Evolutionary conservation across 805 yeast species (phyloP).

Genomic region (Wickerhamiella parazyma): DNA sequence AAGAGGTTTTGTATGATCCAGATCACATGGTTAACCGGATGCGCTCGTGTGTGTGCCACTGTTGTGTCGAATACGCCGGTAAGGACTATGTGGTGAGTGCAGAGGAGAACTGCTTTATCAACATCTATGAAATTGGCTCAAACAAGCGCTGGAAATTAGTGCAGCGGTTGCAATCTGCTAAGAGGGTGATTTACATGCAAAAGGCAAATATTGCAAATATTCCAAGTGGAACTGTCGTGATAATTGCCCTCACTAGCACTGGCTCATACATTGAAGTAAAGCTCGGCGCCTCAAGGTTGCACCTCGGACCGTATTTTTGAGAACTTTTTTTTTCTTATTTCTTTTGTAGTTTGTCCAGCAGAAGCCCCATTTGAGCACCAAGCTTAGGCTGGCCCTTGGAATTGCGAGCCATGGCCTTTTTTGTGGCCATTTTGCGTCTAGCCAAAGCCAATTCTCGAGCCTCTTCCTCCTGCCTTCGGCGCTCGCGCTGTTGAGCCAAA

Average conservation of each 20-base stretch:
- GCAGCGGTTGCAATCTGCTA: background rate
- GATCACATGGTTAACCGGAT: constrained; percentile 2
- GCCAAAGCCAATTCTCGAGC: constrained; percentile 29
- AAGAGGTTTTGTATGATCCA: background rate
- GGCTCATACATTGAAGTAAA: constrained; percentile 5
- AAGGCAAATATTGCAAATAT: background rate
- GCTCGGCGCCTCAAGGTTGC: background rate
- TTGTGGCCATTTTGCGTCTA: constrained; percentile 30
- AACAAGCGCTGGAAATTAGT: background rate
- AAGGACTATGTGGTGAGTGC: constrained; percentile 1
- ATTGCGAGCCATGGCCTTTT: constrained; percentile 41
- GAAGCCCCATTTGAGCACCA: constrained; percentile 74
- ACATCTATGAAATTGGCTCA: background rate
- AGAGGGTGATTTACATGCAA: constrained; percentile 4
- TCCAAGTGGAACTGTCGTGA: background rate
- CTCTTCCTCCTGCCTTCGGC: constrained; percentile 30
- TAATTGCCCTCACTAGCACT: constrained; percentile 2
- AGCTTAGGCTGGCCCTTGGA: constrained; percentile 74
- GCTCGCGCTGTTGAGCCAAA: constrained; percentile 11
- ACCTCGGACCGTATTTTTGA: constrained; percentile 2
- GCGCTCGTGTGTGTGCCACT: constrained; percentile 5
- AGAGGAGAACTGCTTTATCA: constrained; percentile 4
- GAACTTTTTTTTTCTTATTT: background rate
- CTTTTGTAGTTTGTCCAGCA: constrained; percentile 59
- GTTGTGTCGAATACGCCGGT: background rate